Conservation (phyloP, 2,329 filamentous ascomycete species). For the Massarina eburnea region DNA sequence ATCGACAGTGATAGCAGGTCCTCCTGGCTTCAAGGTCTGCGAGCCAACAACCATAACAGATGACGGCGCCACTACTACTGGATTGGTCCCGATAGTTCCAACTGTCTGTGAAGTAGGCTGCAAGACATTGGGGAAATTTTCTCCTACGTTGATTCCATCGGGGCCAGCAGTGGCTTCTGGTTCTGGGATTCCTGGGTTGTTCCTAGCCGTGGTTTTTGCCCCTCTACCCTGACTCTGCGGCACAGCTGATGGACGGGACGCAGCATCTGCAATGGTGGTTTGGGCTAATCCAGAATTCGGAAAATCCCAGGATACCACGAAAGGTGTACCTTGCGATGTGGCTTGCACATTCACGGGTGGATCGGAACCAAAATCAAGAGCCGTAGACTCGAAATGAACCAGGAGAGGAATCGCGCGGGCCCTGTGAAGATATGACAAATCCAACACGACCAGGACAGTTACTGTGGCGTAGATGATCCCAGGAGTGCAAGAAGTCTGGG, state of each 20-base stretch:
- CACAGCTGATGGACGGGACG: not conserved
- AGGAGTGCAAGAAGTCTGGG: conserved; percentile 33
- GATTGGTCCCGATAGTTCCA: conserved; percentile 29
- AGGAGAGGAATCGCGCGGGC: conserved; percentile 22
- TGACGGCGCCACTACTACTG: conserved; percentile 36
- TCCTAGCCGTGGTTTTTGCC: not conserved
- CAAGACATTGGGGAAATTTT: conserved; percentile 6
- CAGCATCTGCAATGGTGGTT: not conserved
- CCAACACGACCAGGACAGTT: conserved; percentile 47
- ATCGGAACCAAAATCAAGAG: conserved; percentile 29
- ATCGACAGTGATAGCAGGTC: conserved; percentile 37
- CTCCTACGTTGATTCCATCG: conserved; percentile 2
- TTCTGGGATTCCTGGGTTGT: not conserved
- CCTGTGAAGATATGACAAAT: conserved; percentile 37
- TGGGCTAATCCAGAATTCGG: conserved; percentile 6
- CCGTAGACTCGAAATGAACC: conserved; percentile 33
- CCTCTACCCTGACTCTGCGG: not conserved
- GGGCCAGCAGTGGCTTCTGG: not conserved
- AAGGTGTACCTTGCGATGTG: conserved; percentile 8
- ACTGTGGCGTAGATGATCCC: conserved; percentile 45
- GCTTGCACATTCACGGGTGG: conserved; percentile 9
- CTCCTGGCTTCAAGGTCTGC: conserved; percentile 39
- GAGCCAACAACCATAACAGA: conserved; percentile 38
- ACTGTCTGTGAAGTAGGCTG: conserved; percentile 22
- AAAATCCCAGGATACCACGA: conserved; percentile 18